Percentiles rank a stretch among this genome's conserved stretches.
Evolutionary conservation across 148 eudicot genomes (phyloP).

Genomic region (Selenicereus undatus): DNA sequence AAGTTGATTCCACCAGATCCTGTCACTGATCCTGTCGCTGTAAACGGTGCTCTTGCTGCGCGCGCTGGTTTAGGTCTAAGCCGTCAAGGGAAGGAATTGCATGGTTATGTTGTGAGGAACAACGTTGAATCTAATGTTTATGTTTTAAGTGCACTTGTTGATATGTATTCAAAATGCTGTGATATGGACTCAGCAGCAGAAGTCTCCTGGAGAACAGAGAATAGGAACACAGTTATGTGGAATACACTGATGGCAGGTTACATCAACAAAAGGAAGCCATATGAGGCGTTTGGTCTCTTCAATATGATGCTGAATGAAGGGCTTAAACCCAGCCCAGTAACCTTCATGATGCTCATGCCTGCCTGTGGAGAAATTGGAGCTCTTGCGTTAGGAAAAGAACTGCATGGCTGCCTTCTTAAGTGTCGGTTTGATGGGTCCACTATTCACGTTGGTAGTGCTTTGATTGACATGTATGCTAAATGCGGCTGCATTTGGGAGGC

Average conservation of each 20-base stretch:
- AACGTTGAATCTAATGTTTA: constrained; percentile 34
- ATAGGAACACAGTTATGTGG: constrained; percentile 47
- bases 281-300: constrained; percentile 36
- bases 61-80: constrained; percentile 41
- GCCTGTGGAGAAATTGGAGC: constrained; percentile 43
- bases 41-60: constrained; percentile 49
- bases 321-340: constrained; percentile 34
- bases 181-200: constrained; percentile 39
- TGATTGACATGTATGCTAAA: constrained; percentile 50
- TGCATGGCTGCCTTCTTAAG: constrained; percentile 47
- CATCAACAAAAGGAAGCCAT: constrained; percentile 24
- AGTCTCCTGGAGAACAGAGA: constrained; percentile 40
- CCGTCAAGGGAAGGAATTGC: constrained; percentile 47
- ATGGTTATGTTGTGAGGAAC: constrained; percentile 37
- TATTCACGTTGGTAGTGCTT: constrained; percentile 32
- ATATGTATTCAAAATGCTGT: constrained; percentile 51
- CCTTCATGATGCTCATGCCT: constrained; percentile 45
- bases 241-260: constrained; percentile 44
- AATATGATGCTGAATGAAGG: constrained; percentile 37
- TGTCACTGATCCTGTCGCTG: constrained; percentile 38
- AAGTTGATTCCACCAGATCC: constrained; percentile 29
- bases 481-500: constrained; percentile 43
- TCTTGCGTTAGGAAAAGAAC: constrained; percentile 34
- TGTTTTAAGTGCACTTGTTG: constrained; percentile 53
- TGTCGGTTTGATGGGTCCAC: constrained; percentile 27